Base-by-base conservation (phyloP, 139 green algal genomes). In the Haematococcus sp. region DNA sequence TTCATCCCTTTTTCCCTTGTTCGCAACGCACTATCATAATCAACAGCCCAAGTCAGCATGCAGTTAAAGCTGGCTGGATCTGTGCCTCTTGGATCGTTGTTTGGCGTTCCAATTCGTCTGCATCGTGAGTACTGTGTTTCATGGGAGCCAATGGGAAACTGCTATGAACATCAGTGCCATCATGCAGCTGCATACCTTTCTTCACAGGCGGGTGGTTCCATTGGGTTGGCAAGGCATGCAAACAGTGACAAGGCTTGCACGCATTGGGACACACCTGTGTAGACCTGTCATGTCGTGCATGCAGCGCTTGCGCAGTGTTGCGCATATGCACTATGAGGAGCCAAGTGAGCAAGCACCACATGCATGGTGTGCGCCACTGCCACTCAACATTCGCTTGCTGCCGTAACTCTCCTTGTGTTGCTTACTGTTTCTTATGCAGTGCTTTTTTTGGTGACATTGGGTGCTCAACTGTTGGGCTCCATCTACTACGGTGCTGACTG, bases 361-460 rank as follows among this genome's bases (percentile, higher is more conserved):
- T n/a, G n/a, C n/a, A n/a, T n/a, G n/a, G n/a, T n/a, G n/a, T n/a
- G n/a, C n/a, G n/a, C n/a, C n/a, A n/a, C n/a, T n/a, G n/a, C n/a
- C n/a, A n/a, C n/a, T n/a, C n/a, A n/a, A n/a, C n/a, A n/a, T n/a
- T n/a, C n/a, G n/a, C n/a, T n/a, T n/a, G n/a, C n/a, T n/a, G n/a
- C n/a, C n/a, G n/a, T n/a, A n/a, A n/a, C n/a, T n/a, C n/a, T n/a
- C 25, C 28, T n/a, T 33, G 35, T 15, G 2, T 30, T 22, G n/a
- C n/a, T n/a, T n/a, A n/a, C n/a, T n/a, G n/a, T n/a, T n/a, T n/a
- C n/a, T n/a, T n/a, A n/a, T 61, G 56, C 79, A 84, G 79, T 73
- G 2, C 76, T 71, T 1, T 85, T 85, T 56, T 30, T 85, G n/a
- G 27, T 79, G 1, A 63, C 80, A 1, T 30, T 81, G 55, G 33